These are phyloP conservation scores for Tolypocladium amazonense DNA, from an alignment of 2,329 filamentous ascomycete species.

Conservation along the genomic window DNA sequence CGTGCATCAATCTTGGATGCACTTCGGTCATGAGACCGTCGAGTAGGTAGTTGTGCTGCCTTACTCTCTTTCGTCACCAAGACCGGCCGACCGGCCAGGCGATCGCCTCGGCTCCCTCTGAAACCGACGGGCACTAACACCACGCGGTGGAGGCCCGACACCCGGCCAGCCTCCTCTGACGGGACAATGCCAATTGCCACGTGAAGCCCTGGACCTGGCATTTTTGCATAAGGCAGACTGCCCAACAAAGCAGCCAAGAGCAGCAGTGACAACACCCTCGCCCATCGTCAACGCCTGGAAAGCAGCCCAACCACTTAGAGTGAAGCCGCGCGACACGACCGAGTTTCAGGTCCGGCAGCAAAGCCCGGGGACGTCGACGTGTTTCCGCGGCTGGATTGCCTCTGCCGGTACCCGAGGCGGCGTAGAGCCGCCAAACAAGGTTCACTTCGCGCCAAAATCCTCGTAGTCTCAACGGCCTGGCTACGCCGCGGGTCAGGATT, in stretches of 20 bases:
- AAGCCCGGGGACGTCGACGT: neutral
- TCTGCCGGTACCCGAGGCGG: neutral
- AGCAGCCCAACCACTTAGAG: neutral
- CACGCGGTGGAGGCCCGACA: too few relatives aligned
- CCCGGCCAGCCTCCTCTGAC: too few relatives aligned
- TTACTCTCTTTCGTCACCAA: neutral
- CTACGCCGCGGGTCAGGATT: neutral
- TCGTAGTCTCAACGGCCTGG: neutral
- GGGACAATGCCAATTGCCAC: too few relatives aligned
- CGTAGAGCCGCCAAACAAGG: neutral
- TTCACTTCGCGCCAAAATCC: neutral
- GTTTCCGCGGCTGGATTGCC: neutral
- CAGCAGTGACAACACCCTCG: neutral
- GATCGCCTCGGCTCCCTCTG: too few relatives aligned
- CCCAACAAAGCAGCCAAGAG: too few relatives aligned
- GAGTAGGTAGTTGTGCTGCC: neutral
- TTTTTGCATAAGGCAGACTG: too few relatives aligned
- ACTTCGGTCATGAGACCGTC: neutral
- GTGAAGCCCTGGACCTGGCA: too few relatives aligned
- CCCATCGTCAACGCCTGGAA: neutral
- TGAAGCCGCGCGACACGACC: neutral
- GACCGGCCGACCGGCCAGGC: too few relatives aligned
- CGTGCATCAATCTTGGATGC: neutral
- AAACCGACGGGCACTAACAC: too few relatives aligned
- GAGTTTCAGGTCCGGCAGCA: neutral